Evolutionary conservation across 1,284 basidiomycete species (phyloP).

Genomic region (Ganoderma boninense): DNA sequence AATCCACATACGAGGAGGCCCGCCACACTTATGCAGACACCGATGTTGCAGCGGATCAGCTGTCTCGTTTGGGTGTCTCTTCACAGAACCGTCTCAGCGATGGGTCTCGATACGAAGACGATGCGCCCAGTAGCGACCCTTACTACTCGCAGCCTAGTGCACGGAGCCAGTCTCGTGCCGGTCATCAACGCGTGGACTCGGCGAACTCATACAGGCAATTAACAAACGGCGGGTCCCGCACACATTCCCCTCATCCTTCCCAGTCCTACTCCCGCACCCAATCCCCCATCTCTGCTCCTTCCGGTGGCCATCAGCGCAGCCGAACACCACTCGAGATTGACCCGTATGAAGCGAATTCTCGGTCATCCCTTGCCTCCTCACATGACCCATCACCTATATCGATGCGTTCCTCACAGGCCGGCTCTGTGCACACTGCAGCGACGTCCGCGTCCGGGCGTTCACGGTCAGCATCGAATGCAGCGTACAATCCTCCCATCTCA

Average conservation of each 20-base stretch:
- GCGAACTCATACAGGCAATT: slow-evolving; percentile 49
- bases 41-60: slow-evolving; percentile 37
- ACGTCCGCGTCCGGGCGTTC: slow-evolving; percentile 50
- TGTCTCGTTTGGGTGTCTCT: slow-evolving; percentile 34
- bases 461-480: slow-evolving; percentile 62
- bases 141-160: slow-evolving; percentile 27
- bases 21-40: slow-evolving; percentile 40
- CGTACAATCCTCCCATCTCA: slow-evolving; percentile 75
- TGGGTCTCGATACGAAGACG: slow-evolving; percentile 40
- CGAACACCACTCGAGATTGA: slow-evolving; percentile 40
- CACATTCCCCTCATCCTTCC: slow-evolving; percentile 43
- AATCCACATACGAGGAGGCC: slow-evolving; percentile 37
- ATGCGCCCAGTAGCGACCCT: slow-evolving; percentile 30
- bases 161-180: slow-evolving; percentile 21
- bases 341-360: slow-evolving; percentile 37
- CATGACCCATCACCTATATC: slow-evolving; percentile 50
- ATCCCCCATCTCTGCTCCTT: slow-evolving; percentile 45
- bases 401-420: slow-evolving; percentile 57
- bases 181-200: slow-evolving; percentile 59
- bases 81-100: slow-evolving; percentile 34
- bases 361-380: slow-evolving; percentile 46
- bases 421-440: slow-evolving; percentile 48
- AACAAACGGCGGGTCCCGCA: slow-evolving; percentile 37
- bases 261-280: slow-evolving; percentile 58
- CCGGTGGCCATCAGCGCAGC: slow-evolving; percentile 28